Evolutionary conservation across 306 rosid genomes (phyloP).

Genomic region (Trichosanthes truncata): DNA sequence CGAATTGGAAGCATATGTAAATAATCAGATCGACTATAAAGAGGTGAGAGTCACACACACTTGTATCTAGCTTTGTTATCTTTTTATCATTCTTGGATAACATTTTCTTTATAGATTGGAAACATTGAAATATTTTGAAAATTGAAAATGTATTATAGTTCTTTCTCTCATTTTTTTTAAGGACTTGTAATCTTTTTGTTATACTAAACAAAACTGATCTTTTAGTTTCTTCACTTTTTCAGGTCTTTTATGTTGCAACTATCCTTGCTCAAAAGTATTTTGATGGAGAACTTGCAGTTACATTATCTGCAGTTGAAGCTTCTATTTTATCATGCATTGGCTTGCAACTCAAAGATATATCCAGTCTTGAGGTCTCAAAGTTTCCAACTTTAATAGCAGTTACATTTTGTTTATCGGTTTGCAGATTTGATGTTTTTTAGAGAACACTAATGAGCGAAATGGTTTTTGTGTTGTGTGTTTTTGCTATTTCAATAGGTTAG

Average conservation of each 20-base stretch:
- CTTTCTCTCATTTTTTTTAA: not conserved
- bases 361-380: not conserved
- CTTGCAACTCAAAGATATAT: constrained; percentile 1
- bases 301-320: not conserved
- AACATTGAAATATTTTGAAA: not conserved
- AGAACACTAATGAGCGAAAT: not conserved
- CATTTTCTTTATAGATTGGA: not conserved
- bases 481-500: not conserved
- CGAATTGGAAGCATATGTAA: not conserved
- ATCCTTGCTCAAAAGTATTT: not conserved
- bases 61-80: not conserved
- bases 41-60: not conserved
- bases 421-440: not conserved
- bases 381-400: not conserved
- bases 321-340: constrained; percentile 1
- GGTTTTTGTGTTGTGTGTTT: not conserved
- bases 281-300: not conserved
- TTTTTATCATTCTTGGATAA: not conserved
- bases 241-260: not conserved
- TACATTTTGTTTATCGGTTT: not conserved
- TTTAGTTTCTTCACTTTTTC: not conserved
- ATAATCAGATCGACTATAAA: not conserved
- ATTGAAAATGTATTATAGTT: not conserved
- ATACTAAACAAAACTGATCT: not conserved
- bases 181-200: not conserved